Evolutionary conservation across 768 basidiomycete species (phyloP).

Genomic region (Hygrocybe coccinea): DNA sequence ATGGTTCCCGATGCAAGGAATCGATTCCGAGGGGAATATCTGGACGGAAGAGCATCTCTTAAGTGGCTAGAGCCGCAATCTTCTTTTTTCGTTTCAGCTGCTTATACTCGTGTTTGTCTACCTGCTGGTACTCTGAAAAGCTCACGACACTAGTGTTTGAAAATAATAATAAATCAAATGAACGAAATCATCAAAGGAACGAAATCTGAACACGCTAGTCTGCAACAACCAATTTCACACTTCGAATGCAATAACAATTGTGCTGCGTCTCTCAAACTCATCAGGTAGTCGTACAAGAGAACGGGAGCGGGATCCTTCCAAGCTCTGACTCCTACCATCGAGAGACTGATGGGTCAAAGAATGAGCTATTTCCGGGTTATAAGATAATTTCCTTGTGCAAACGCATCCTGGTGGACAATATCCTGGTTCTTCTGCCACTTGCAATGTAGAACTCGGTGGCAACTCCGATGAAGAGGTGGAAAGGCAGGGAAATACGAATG

Average conservation of each 20-base stretch:
- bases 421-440: background rate
- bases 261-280: constrained; percentile 4
- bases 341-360: background rate
- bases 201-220: no score
- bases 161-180: no score
- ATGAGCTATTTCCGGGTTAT: background rate
- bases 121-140: no score
- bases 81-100: no score
- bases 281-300: constrained; percentile 2
- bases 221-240: no score
- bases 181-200: no score
- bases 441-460: background rate
- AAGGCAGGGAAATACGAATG: constrained; percentile 1
- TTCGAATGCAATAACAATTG: constrained; percentile 6
- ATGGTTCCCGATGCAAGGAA: no score
- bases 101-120: no score
- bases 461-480: background rate
- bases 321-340: background rate
- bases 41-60: no score
- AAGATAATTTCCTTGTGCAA: background rate
- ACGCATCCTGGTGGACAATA: constrained; percentile 4
- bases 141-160: no score
- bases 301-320: background rate
- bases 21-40: no score
- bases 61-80: no score